These are phyloP conservation scores for Tubosaeta brunneosetosa DNA, from an alignment of 768 basidiomycete species.

Conservation along the genomic window DNA sequence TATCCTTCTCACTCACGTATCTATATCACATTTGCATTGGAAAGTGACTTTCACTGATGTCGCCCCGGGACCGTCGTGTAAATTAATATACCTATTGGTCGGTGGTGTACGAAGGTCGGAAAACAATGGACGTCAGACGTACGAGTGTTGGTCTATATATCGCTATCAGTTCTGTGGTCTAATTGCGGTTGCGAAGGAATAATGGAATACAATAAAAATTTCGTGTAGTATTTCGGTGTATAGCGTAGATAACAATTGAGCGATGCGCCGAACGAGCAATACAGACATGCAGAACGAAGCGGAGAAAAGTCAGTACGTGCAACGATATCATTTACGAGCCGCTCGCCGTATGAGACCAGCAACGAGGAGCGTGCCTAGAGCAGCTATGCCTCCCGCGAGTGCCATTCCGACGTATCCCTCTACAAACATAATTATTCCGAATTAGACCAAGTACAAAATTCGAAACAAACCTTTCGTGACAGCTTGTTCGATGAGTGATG, in stretches of 20 bases:
- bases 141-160: neutral
- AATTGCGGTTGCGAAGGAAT: conserved; percentile 4
- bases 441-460: neutral
- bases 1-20: conserved; percentile 28
- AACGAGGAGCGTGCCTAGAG: conserved; percentile 70
- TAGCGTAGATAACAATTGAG: conserved; percentile 13
- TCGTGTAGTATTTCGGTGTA: neutral
- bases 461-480: conserved; percentile 66
- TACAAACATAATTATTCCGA: conserved; percentile 27
- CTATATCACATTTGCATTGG: conserved; percentile 27
- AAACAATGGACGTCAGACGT: neutral
- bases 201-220: conserved; percentile 26
- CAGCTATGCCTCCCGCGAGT: conserved; percentile 84
- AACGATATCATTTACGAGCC: conserved; percentile 37
- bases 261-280: conserved; percentile 6
- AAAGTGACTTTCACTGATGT: conserved; percentile 16
- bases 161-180: conserved; percentile 9
- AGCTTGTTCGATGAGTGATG: conserved; percentile 79
- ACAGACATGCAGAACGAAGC: conserved; percentile 13
- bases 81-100: conserved; percentile 25
- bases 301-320: conserved; percentile 11
- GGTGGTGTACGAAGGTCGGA: neutral
- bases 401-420: conserved; percentile 99
- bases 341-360: conserved; percentile 85
- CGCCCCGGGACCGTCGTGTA: conserved; percentile 17